Conservation (phyloP, 805 yeast species). For the Kluyveromyces siamensis region DNA sequence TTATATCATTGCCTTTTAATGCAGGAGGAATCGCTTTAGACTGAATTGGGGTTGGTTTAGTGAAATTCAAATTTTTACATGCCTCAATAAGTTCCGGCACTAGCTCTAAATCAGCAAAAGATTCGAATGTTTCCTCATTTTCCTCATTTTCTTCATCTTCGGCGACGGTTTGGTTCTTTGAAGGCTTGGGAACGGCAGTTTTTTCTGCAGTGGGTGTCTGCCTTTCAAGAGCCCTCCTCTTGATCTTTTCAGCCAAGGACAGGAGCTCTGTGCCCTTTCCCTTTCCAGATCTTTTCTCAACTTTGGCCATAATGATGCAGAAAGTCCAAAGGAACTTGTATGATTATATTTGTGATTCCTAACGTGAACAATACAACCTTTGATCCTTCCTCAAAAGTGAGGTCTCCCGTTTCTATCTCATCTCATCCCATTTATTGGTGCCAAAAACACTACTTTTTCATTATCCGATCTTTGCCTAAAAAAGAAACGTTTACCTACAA, state of each 20-base stretch:
- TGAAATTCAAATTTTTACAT: slow-evolving; percentile 61
- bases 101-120: slow-evolving; percentile 51
- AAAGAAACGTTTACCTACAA: neutral
- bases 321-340: too few relatives aligned
- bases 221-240: slow-evolving; percentile 32
- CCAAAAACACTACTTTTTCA: neutral
- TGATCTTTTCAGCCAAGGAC: slow-evolving; percentile 50
- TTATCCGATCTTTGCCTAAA: neutral
- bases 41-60: slow-evolving; percentile 90
- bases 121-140: slow-evolving; percentile 21
- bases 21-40: slow-evolving; percentile 87
- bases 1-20: slow-evolving; percentile 80
- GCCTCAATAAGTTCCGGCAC: slow-evolving; percentile 78
- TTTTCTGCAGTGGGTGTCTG: slow-evolving; percentile 14
- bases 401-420: too few relatives aligned
- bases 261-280: slow-evolving; percentile 22
- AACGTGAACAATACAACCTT: neutral
- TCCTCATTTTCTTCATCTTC: slow-evolving; percentile 7
- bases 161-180: slow-evolving; percentile 2
- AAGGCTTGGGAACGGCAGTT: slow-evolving; percentile 7
- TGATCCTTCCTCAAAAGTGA: neutral
- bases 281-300: slow-evolving; percentile 3
- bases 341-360: neutral
- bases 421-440: neutral
- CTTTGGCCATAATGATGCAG: slow-evolving; percentile 2